A percentile compares a stretch with the other conserved stretches of the same genome.
These are phyloP conservation scores for Dipteronia dyeriana DNA, from an alignment of 345 rosid species.

Conservation along the genomic window DNA sequence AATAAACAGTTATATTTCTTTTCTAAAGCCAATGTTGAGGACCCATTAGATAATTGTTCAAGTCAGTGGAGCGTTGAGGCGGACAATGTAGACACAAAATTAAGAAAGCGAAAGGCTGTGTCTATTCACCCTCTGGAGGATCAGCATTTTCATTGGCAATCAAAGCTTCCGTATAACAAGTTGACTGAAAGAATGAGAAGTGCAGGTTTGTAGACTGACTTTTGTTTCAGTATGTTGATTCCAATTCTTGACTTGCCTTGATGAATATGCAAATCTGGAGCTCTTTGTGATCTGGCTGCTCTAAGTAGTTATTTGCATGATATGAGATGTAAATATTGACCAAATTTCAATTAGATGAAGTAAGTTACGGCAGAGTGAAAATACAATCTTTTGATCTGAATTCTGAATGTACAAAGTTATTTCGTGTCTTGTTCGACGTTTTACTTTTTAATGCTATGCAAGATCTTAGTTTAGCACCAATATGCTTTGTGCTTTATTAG, in stretches of 20 bases:
- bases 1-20: slow-evolving; percentile 18
- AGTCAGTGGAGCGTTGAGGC: slow-evolving; percentile 20
- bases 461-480: neutral
- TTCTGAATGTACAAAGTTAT: slow-evolving; percentile 12
- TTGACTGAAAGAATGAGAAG: slow-evolving; percentile 28
- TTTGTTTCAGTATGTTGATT: slow-evolving; percentile 28
- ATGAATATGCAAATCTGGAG: slow-evolving; percentile 23
- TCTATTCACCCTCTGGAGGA: slow-evolving; percentile 30
- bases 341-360: slow-evolving; percentile 22
- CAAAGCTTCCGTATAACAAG: slow-evolving; percentile 33
- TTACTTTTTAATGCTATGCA: neutral
- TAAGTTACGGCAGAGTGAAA: slow-evolving; percentile 15
- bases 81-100: slow-evolving; percentile 13
- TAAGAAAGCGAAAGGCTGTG: slow-evolving; percentile 43
- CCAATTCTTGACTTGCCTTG: slow-evolving; percentile 23
- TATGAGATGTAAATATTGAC: slow-evolving; percentile 36
- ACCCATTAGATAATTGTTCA: slow-evolving; percentile 21
- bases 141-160: slow-evolving; percentile 35
- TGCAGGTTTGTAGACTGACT: slow-evolving; percentile 29
- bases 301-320: slow-evolving; percentile 10
- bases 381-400: slow-evolving; percentile 17
- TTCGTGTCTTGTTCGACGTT: neutral
- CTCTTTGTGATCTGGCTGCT: slow-evolving; percentile 12
- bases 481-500: neutral
- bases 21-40: slow-evolving; percentile 13